phyloP scores from a whole-genome alignment of 345 rosid genomes.

The Boechera retrofracta region DNA sequence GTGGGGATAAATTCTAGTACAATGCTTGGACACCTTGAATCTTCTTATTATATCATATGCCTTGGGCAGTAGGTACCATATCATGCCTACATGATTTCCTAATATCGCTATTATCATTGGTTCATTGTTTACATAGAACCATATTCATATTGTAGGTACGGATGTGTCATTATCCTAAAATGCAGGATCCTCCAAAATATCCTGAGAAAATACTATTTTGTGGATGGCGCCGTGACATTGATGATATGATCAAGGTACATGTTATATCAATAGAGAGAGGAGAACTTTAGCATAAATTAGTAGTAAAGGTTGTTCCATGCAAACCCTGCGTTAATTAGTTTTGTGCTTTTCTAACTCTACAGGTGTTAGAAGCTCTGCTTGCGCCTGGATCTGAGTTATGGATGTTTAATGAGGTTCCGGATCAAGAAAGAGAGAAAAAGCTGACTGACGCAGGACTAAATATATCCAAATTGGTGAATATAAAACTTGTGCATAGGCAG shows the following conservation, averaged over 20 bases:
- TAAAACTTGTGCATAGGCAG: constrained; percentile 78
- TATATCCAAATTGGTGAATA: constrained; percentile 57
- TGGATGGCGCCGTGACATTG: constrained; percentile 97
- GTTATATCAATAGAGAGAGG: not conserved
- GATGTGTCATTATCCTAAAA: constrained; percentile 60
- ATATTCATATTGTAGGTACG: constrained; percentile 54
- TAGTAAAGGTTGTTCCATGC: not conserved
- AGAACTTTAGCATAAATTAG: not conserved
- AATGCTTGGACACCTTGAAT: not conserved
- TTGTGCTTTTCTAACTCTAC: constrained; percentile 18
- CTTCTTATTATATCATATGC: not conserved
- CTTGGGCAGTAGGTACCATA: not conserved
- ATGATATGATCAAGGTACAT: constrained; percentile 92
- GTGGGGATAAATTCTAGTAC: not conserved
- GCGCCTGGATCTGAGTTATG: constrained; percentile 93
- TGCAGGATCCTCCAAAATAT: constrained; percentile 79
- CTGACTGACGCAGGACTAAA: constrained; percentile 81
- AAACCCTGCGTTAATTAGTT: not conserved
- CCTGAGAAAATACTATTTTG: constrained; percentile 90
- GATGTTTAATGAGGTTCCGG: constrained; percentile 94
- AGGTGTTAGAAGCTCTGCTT: constrained; percentile 89
- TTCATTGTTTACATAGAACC: constrained; percentile 14
- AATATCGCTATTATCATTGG: not conserved
- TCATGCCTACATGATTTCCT: not conserved
- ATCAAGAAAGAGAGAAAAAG: constrained; percentile 81